phyloP scores from a whole-genome alignment of 1,139 yeast species.

The Schwanniomyces etchellsii region DNA sequence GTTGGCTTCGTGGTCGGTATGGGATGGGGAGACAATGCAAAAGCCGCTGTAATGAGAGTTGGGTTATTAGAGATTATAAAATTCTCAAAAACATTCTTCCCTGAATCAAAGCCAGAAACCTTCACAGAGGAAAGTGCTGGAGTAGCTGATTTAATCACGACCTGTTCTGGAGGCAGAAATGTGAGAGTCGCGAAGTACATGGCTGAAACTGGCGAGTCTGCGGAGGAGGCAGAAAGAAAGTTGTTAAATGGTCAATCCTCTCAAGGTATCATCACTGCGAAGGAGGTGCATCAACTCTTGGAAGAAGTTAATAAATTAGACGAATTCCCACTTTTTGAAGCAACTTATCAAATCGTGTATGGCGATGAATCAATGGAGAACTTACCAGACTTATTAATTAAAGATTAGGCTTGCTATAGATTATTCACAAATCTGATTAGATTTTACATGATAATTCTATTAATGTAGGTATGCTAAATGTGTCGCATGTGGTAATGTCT shows the following conservation, averaged over 20 bases:
- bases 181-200: constrained; percentile 44
- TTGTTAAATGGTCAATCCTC: constrained; percentile 47
- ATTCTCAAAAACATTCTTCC: constrained; percentile 37
- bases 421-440: not conserved
- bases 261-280: constrained; percentile 44
- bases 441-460: not conserved
- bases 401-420: constrained; percentile 3
- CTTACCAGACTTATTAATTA: constrained; percentile 35
- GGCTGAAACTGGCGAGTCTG: constrained; percentile 41
- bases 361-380: constrained; percentile 38
- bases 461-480: too few species aligned
- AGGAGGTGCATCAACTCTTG: constrained; percentile 44
- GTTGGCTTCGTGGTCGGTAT: constrained; percentile 46
- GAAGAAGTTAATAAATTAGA: constrained; percentile 23
- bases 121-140: constrained; percentile 47
- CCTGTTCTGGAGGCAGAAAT: constrained; percentile 47
- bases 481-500: too few species aligned
- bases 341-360: constrained; percentile 41
- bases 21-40: constrained; percentile 50
- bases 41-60: constrained; percentile 45
- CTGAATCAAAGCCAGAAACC: constrained; percentile 33
- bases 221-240: constrained; percentile 39
- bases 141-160: constrained; percentile 46
- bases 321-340: constrained; percentile 44
- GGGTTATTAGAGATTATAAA: constrained; percentile 40